Percentiles rank a stretch among this genome's conserved stretches.
These are phyloP conservation scores for Carex pumila DNA, from an alignment of 176 grass and related monocot species.

Conservation along the genomic window DNA sequence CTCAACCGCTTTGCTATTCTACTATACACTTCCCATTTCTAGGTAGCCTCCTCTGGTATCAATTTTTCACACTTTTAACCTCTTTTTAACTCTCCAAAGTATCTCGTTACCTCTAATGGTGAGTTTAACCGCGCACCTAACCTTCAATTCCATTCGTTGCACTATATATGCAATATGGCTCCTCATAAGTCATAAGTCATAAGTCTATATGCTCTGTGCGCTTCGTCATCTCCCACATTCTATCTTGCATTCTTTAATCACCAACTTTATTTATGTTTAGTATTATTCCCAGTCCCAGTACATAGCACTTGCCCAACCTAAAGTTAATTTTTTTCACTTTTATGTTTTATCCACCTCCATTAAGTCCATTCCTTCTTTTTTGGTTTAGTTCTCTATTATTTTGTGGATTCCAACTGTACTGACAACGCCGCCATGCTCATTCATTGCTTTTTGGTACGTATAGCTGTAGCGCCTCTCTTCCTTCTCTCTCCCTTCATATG, in stretches of 20 bases:
- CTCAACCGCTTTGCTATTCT: neutral
- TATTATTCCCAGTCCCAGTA: neutral
- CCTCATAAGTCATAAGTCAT: neutral
- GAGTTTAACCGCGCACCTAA: neutral
- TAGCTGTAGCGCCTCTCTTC: conserved; percentile 13
- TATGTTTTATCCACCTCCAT: neutral
- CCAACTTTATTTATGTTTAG: neutral
- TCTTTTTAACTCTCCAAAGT: neutral
- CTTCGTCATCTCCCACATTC: neutral
- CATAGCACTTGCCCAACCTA: neutral
- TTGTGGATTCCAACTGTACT: conserved; percentile 30
- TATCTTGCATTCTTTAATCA: neutral
- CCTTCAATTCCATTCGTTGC: neutral
- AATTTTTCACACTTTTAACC: neutral
- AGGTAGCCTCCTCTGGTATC: neutral
- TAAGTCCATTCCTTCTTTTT: neutral
- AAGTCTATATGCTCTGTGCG: neutral
- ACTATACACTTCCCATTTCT: neutral
- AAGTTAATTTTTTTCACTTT: neutral
- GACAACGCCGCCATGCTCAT: conserved; percentile 14
- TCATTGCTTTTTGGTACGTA: conserved; percentile 22
- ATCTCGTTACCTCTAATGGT: conserved; percentile 4
- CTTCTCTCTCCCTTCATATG: neutral
- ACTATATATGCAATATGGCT: neutral
- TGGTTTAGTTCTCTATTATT: neutral